Percentiles rank a stretch among this genome's conserved stretches.
These are phyloP conservation scores for Penicillium cataractarum DNA, from an alignment of 495 filamentous ascomycete species.

Conservation along the genomic window DNA sequence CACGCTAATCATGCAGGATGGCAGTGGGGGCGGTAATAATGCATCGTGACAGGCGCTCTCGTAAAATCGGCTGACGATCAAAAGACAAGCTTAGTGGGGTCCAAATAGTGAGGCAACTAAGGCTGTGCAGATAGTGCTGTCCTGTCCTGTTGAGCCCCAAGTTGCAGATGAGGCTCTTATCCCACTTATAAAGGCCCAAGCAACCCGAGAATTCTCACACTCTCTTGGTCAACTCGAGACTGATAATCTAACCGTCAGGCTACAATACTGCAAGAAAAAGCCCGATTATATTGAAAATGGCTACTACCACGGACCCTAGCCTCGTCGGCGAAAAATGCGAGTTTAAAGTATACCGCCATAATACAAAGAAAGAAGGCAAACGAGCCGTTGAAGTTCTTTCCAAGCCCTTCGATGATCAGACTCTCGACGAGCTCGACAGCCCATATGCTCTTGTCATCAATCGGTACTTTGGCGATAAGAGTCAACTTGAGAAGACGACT, in stretches of 20 bases:
- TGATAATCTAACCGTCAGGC: neutral
- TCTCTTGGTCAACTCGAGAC: too few relatives aligned
- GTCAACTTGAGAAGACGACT: neutral
- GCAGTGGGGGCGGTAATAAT: neutral
- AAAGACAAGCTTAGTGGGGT: neutral
- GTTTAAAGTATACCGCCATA: conserved; percentile 12
- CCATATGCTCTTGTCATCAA: neutral
- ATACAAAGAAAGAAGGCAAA: conserved; percentile 5
- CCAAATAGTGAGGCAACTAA: neutral
- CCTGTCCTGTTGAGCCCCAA: neutral
- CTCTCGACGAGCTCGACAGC: neutral
- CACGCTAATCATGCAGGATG: neutral
- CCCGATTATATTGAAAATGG: neutral
- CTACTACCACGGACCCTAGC: neutral
- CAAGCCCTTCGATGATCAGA: neutral
- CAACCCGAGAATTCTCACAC: neutral
- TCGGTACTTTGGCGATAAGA: neutral
- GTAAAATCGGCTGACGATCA: neutral
- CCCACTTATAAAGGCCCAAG: neutral
- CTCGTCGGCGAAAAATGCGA: conserved; percentile 13
- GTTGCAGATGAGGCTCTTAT: neutral
- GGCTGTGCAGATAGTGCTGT: neutral
- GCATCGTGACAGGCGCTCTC: neutral
- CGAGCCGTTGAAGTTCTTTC: neutral
- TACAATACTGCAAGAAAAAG: neutral